phyloP scores from a whole-genome alignment of 2,329 filamentous ascomycete species.

The Fusarium lyarnte region DNA sequence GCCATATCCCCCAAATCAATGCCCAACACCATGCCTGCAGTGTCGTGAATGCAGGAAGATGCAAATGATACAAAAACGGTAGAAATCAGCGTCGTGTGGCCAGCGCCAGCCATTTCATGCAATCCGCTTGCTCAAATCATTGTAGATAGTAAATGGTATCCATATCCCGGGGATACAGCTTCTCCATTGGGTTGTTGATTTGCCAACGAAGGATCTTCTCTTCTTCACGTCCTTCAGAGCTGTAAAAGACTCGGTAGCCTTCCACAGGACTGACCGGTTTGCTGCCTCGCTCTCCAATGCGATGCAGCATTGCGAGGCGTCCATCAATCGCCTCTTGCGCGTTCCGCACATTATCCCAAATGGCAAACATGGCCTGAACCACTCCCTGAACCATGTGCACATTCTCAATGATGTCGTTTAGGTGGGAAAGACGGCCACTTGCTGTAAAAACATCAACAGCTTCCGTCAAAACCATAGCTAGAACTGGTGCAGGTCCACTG shows the following conservation, averaged over 20 bases:
- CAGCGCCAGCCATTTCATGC: background rate
- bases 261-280: conserved; percentile 41
- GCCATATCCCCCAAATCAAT: conserved; percentile 23
- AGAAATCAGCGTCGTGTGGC: conserved; percentile 7
- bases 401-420: conserved; percentile 63
- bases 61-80: conserved; percentile 10
- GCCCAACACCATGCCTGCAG: conserved; percentile 27
- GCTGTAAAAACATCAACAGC: conserved; percentile 74
- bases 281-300: conserved; percentile 47
- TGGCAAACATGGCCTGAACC: conserved; percentile 63
- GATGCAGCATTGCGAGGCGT: conserved; percentile 48
- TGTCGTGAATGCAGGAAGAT: conserved; percentile 32
- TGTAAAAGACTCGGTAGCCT: conserved; percentile 46
- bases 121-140: conserved; percentile 32
- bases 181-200: conserved; percentile 49
- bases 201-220: conserved; percentile 48
- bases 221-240: conserved; percentile 42
- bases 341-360: conserved; percentile 67
- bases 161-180: conserved; percentile 50
- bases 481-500: conserved; percentile 66
- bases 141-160: conserved; percentile 49
- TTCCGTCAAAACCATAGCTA: conserved; percentile 69
- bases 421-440: conserved; percentile 61
- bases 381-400: conserved; percentile 63
- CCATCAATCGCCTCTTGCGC: conserved; percentile 60